phyloP scores from a whole-genome alignment of 768 basidiomycete species.

The Naganishia kalamii region DNA sequence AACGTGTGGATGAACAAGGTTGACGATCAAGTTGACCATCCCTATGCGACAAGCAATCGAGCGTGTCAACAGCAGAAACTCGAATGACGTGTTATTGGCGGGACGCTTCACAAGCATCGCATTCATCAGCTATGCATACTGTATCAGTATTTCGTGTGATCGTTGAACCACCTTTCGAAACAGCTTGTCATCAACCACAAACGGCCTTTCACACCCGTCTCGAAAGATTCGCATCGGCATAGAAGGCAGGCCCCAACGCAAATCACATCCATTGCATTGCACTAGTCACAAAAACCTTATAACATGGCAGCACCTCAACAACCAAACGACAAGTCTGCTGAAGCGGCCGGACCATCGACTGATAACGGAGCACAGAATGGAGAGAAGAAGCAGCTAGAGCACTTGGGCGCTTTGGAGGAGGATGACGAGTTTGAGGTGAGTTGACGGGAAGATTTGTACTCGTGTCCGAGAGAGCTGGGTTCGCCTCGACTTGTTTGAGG shows the following conservation, averaged over 20 bases:
- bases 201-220: not conserved
- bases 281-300: not conserved
- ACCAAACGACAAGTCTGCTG: constrained; percentile 7
- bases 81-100: constrained; percentile 1
- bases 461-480: too few relatives aligned
- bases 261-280: not conserved
- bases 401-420: constrained; percentile 86
- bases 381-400: constrained; percentile 52
- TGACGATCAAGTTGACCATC: not conserved
- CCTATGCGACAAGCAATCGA: not conserved
- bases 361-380: not conserved
- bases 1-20: not conserved
- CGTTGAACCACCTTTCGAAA: too few relatives aligned
- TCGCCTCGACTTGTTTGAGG: too few relatives aligned
- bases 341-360: constrained; percentile 18
- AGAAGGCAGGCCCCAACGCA: too few relatives aligned
- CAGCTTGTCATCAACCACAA: too few relatives aligned
- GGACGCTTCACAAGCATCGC: constrained; percentile 10
- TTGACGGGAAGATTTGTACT: not conserved
- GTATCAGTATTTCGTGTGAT: too few relatives aligned
- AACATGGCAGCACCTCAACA: not conserved
- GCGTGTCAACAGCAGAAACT: not conserved
- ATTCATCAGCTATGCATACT: not conserved
- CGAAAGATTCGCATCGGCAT: not conserved
- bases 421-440: constrained; percentile 81